Evolutionary conservation across 129 eudicot genomes (phyloP).

Genomic region (Flaveria sonorensis): DNA sequence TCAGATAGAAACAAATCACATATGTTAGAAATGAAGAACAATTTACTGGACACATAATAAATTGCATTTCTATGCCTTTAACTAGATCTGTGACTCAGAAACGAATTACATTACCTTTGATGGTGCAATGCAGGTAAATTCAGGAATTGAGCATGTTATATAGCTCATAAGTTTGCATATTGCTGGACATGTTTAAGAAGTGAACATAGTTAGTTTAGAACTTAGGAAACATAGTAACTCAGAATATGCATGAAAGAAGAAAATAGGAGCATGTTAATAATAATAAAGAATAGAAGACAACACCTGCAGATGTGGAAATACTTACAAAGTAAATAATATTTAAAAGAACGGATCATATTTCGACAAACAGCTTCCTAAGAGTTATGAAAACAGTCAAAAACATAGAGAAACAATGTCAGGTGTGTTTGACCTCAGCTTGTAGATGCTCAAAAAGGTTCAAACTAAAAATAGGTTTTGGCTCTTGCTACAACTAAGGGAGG

Average conservation of each 20-base stretch:
- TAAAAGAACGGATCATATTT: conserved; percentile 9
- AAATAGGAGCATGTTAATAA: not conserved
- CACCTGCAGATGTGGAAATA: not conserved
- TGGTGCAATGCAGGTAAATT: conserved; percentile 85
- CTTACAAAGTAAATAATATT: not conserved
- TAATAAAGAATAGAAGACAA: not conserved
- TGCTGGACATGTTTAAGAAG: conserved; percentile 48
- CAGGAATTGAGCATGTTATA: conserved; percentile 87
- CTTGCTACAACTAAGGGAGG: conserved; percentile 9
- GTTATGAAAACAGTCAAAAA: conserved; percentile 9
- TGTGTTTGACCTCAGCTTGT: conserved; percentile 3
- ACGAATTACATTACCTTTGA: conserved; percentile 63
- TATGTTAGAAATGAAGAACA: not conserved
- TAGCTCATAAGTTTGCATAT: conserved; percentile 79
- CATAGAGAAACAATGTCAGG: not conserved
- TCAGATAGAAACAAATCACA: conserved; percentile 1
- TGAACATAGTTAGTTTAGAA: conserved; percentile 3
- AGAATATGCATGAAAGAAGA: conserved; percentile 20
- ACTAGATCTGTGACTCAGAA: not conserved
- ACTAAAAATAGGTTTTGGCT: conserved; percentile 13
- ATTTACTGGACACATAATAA: conserved; percentile 7
- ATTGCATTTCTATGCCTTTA: conserved; percentile 13
- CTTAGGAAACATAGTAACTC: conserved; percentile 10
- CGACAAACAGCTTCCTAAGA: not conserved
- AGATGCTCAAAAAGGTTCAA: conserved; percentile 1